A percentile compares a stretch with the other conserved stretches of the same genome.
Evolutionary conservation across 2,329 filamentous ascomycete species (phyloP).

Genomic region (Neofusicoccum ribis): DNA sequence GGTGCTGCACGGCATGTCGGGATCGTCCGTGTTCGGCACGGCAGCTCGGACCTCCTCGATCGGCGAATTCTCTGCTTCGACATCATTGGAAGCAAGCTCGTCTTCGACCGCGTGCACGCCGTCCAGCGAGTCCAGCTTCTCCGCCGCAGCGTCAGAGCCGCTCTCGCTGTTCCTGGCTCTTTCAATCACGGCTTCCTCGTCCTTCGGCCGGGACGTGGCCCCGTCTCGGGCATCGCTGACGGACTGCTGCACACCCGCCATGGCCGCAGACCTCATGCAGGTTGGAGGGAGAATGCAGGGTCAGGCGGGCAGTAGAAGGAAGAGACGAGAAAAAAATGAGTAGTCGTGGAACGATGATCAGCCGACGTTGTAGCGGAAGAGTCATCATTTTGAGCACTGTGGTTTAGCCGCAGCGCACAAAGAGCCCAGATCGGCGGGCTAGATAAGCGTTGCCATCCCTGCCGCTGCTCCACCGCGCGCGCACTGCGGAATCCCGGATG

Average conservation of each 20-base stretch:
- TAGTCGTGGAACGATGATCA: slow-evolving; percentile 14
- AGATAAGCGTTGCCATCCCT: slow-evolving; percentile 2
- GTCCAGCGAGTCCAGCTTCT: not conserved
- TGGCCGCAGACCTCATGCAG: not conserved
- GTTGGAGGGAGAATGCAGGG: not conserved
- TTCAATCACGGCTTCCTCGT: not conserved
- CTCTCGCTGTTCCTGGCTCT: slow-evolving; percentile 2
- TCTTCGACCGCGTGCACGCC: slow-evolving; percentile 1
- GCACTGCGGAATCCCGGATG: not conserved
- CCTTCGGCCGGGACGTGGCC: not conserved
- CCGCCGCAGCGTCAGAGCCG: not conserved
- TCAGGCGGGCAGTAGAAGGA: not conserved
- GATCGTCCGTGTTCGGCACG: slow-evolving; percentile 49
- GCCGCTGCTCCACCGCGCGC: not conserved
- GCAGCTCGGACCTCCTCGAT: slow-evolving; percentile 10
- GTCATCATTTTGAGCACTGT: slow-evolving; percentile 4
- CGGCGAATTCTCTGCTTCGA: slow-evolving; percentile 15
- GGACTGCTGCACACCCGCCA: not conserved
- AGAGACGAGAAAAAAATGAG: not conserved
- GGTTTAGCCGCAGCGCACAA: not conserved
- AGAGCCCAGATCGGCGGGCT: slow-evolving; percentile 1
- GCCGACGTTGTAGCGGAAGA: slow-evolving; percentile 8
- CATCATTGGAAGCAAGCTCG: slow-evolving; percentile 9
- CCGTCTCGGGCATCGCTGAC: not conserved
- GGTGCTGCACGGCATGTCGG: slow-evolving; percentile 42